Conservation (phyloP, 225 moss, liverwort and hornwort genomes). For the Straminergon stramineum region DNA sequence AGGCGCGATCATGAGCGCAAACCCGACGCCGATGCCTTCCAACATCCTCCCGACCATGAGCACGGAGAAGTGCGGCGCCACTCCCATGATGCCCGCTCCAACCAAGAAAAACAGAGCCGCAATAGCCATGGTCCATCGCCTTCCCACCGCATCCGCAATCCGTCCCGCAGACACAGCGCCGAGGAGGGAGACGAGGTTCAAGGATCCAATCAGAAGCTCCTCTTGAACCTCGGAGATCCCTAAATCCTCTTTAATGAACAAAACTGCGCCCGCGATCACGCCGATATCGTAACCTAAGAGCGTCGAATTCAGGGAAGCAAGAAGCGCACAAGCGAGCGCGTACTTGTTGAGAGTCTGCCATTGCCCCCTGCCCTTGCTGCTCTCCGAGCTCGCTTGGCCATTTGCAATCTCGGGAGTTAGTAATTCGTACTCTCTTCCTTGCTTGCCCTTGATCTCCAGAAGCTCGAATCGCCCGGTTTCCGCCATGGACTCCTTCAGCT, state of each 20-base stretch:
- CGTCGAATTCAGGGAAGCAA: conserved; percentile 81
- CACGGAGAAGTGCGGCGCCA: conserved; percentile 57
- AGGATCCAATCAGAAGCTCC: conserved; percentile 71
- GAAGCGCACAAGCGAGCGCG: conserved; percentile 59
- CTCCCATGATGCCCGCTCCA: conserved; percentile 72
- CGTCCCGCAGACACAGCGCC: conserved; percentile 77
- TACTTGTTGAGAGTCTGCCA: conserved; percentile 46
- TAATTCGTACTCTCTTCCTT: conserved; percentile 24
- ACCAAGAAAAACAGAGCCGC: conserved; percentile 73
- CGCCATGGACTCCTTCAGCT: not conserved
- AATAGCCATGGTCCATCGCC: conserved; percentile 86
- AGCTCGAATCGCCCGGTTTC: conserved; percentile 24
- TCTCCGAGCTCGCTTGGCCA: not conserved
- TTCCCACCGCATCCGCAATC: conserved; percentile 75
- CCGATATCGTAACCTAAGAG: conserved; percentile 89
- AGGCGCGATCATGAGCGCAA: conserved; percentile 93
- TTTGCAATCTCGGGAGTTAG: conserved; percentile 7
- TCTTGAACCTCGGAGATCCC: conserved; percentile 65
- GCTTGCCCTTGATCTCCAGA: conserved; percentile 30
- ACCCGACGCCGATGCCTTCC: conserved; percentile 93
- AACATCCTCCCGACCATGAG: conserved; percentile 76
- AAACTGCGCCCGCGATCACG: conserved; percentile 83
- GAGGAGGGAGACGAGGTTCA: conserved; percentile 74
- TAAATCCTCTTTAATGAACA: conserved; percentile 79
- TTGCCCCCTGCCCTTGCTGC: not conserved